These are phyloP conservation scores for Mycena venus DNA, from an alignment of 768 basidiomycete species.

Conservation along the genomic window DNA sequence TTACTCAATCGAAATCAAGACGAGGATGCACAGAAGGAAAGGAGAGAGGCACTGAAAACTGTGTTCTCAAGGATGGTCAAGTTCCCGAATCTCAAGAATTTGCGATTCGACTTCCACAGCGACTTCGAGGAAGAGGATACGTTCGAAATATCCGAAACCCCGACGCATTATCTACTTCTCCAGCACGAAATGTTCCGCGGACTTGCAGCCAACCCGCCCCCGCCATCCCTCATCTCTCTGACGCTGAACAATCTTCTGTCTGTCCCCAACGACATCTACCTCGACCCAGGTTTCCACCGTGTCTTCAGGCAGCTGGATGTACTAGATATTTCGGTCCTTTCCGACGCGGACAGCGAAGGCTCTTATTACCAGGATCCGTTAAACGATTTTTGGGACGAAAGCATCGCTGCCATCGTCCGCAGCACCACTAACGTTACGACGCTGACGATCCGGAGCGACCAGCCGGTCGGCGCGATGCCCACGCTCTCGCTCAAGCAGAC, in stretches of 20 bases:
- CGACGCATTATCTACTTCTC: background rate
- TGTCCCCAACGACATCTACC: slow-evolving; percentile 6
- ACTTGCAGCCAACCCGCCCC: slow-evolving; percentile 5
- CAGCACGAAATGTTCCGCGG: slow-evolving; percentile 7
- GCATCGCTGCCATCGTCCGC: slow-evolving; percentile 2
- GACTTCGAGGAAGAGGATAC: background rate
- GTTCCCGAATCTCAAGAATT: background rate
- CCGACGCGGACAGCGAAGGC: background rate
- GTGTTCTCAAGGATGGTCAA: background rate
- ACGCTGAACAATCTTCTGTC: slow-evolving; percentile 15
- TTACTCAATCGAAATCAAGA: background rate
- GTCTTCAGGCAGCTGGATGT: background rate
- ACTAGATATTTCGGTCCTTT: background rate
- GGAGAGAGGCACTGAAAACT: background rate
- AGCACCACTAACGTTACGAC: background rate
- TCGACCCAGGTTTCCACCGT: background rate
- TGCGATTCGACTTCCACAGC: background rate
- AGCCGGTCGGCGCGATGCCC: slow-evolving; percentile 6
- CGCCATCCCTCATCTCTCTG: background rate
- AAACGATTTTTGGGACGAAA: slow-evolving; percentile 8
- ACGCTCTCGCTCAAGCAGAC: background rate
- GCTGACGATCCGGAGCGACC: slow-evolving; percentile 12
- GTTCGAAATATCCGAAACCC: background rate
- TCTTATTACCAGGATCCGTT: background rate
- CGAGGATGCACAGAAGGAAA: background rate